Evolutionary conservation across 805 yeast genomes (phyloP).

Genomic region (Yarrowia divulgata): DNA sequence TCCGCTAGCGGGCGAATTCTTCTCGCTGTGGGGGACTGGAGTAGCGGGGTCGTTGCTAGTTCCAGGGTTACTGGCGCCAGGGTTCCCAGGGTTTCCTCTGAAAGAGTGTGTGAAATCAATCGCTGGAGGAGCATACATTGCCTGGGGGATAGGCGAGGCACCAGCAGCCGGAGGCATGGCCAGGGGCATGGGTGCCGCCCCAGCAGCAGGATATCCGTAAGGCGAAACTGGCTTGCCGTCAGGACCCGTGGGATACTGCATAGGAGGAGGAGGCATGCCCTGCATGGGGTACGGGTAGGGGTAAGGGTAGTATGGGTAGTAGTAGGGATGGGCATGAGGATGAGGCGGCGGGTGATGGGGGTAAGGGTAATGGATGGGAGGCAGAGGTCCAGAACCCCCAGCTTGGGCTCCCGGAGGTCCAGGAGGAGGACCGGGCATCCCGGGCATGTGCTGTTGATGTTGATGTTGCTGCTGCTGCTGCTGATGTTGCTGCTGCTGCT

Average conservation of each 20-base stretch:
- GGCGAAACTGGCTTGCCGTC: conserved; percentile 26
- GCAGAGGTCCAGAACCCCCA: conserved; percentile 4
- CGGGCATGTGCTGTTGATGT: conserved; percentile 2
- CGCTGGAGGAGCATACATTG: conserved; percentile 50
- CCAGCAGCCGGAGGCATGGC: conserved; percentile 29
- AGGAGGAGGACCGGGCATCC: conserved; percentile 1
- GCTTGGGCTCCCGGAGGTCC: conserved; percentile 3
- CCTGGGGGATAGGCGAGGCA: conserved; percentile 23
- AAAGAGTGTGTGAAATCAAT: conserved; percentile 55
- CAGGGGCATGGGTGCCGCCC: conserved; percentile 27
- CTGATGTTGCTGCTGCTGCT: not conserved
- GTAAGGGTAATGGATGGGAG: conserved; percentile 33
- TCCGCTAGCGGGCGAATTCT: conserved; percentile 25
- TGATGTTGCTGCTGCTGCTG: not conserved
- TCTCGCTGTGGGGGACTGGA: conserved; percentile 17
- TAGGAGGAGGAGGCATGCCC: conserved; percentile 28
- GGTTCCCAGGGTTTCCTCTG: conserved; percentile 38
- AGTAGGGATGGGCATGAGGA: conserved; percentile 30
- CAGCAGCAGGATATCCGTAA: conserved; percentile 27
- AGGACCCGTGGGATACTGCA: conserved; percentile 32
- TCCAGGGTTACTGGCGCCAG: not conserved
- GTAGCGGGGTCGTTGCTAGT: not conserved
- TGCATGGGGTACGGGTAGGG: conserved; percentile 32
- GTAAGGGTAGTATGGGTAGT: conserved; percentile 35
- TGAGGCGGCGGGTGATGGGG: conserved; percentile 24